These are phyloP conservation scores for Geotrichum klebahnii DNA, from an alignment of 1,139 yeast genomes.

Conservation along the genomic window DNA sequence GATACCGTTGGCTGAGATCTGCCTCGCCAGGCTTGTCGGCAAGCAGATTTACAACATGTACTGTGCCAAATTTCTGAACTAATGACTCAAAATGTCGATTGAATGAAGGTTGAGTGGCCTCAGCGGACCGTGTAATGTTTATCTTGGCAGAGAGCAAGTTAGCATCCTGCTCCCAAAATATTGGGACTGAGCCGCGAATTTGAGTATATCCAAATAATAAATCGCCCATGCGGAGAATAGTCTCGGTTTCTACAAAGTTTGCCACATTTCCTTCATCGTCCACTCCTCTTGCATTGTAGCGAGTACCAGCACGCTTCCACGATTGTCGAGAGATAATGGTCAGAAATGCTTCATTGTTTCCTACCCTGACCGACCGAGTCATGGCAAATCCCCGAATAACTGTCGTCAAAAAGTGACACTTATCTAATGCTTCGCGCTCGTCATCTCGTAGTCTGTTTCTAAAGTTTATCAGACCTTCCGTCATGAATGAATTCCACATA, in stretches of 20 bases:
- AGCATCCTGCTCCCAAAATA: constrained; percentile 97
- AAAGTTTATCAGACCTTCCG: constrained; percentile 74
- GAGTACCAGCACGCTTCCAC: constrained; percentile 93
- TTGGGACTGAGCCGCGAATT: constrained; percentile 90
- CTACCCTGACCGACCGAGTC: constrained; percentile 55
- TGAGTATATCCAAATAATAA: constrained; percentile 74
- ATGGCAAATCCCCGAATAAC: constrained; percentile 94
- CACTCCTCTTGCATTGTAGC: constrained; percentile 89
- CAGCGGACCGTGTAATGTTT: constrained; percentile 78
- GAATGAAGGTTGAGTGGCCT: constrained; percentile 90
- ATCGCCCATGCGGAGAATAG: constrained; percentile 56
- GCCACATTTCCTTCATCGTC: constrained; percentile 96
- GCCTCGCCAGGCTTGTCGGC: constrained; percentile 76
- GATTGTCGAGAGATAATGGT: constrained; percentile 89
- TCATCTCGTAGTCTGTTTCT: constrained; percentile 63
- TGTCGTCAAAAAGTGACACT: constrained; percentile 76
- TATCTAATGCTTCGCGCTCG: constrained; percentile 59
- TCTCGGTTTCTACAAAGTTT: constrained; percentile 92
- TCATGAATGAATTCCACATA: constrained; percentile 95
- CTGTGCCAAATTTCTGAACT: constrained; percentile 72
- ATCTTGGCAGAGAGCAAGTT: constrained; percentile 73
- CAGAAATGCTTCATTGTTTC: constrained; percentile 49
- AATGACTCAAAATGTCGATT: constrained; percentile 71
- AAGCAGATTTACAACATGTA: constrained; percentile 78
- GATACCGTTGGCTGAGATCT: constrained; percentile 65